These are phyloP conservation scores for Toxoplasma gondii DNA, from an alignment of 169 alveolate species.

Conservation along the genomic window DNA sequence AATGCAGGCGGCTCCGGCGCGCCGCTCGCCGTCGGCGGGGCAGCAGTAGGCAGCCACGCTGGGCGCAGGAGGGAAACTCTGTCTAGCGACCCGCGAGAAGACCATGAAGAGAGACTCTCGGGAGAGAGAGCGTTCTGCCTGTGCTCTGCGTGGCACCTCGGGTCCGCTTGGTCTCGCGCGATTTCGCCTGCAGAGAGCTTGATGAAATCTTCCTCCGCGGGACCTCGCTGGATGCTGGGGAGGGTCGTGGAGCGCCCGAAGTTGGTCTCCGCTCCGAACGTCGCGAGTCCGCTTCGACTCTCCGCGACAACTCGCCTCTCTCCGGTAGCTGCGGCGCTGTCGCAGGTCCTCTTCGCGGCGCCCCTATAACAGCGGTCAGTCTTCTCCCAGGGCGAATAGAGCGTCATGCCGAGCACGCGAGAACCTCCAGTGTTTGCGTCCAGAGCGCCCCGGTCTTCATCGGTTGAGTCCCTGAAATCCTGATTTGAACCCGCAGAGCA, in stretches of 20 bases:
- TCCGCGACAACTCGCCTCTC: not conserved
- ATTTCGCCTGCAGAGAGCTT: not conserved
- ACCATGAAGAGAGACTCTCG: not conserved
- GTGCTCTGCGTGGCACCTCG: not conserved
- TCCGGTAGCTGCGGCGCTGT: not conserved
- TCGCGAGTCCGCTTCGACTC: not conserved
- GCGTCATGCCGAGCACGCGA: not conserved
- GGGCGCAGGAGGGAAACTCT: constrained; percentile 1
- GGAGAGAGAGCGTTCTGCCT: not conserved
- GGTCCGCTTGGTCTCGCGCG: not conserved
- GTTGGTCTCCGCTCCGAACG: no score
- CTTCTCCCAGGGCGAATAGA: not conserved
- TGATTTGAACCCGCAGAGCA: no score
- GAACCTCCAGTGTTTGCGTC: no score
- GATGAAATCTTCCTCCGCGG: no score
- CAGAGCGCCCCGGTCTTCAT: no score
- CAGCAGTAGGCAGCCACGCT: not conserved
- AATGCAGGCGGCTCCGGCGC: not conserved
- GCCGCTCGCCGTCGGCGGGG: not conserved
- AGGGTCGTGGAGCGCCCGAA: no score
- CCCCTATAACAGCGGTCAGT: not conserved
- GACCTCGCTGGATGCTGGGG: no score
- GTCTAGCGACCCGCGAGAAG: not conserved
- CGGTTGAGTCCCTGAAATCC: no score
- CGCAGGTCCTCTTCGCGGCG: not conserved